Percentiles rank a stretch among this genome's conserved stretches.
Evolutionary conservation across 192 early-diverging fungal genomes (phyloP).

Genomic region (Umbelopsis sp.): DNA sequence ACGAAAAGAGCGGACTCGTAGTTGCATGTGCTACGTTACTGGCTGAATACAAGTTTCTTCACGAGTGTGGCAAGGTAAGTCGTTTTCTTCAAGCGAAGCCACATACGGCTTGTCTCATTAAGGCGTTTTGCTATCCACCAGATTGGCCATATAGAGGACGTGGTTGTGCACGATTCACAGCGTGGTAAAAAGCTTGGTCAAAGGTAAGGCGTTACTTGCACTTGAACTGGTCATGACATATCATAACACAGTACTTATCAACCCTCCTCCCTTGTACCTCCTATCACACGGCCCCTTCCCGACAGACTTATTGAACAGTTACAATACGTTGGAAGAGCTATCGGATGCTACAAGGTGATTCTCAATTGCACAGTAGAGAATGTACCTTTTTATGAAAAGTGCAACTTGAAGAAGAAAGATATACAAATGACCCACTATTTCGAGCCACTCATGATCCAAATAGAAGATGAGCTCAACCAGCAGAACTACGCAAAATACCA

Average conservation of each 20-base stretch:
- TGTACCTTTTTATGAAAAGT: slow-evolving; percentile 91
- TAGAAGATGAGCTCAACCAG: slow-evolving; percentile 2
- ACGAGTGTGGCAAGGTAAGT: slow-evolving; percentile 73
- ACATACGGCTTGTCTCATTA: neutral
- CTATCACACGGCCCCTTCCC: neutral
- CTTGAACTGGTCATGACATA: neutral
- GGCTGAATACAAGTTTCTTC: slow-evolving; percentile 90
- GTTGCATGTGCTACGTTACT: slow-evolving; percentile 87
- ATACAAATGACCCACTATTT: slow-evolving; percentile 71
- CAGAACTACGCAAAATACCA: slow-evolving; percentile 12
- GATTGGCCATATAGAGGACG: slow-evolving; percentile 92
- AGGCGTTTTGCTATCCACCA: slow-evolving; percentile 16
- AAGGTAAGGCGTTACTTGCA: slow-evolving; percentile 27
- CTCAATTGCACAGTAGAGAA: slow-evolving; percentile 75
- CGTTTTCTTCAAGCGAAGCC: neutral
- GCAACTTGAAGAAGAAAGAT: slow-evolving; percentile 78
- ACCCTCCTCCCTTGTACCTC: neutral
- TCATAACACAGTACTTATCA: too few species aligned
- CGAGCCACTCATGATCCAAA: slow-evolving; percentile 10
- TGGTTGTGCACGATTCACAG: slow-evolving; percentile 75
- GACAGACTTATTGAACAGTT: slow-evolving; percentile 83
- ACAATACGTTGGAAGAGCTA: slow-evolving; percentile 65
- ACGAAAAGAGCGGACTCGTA: slow-evolving; percentile 54
- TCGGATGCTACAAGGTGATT: slow-evolving; percentile 93
- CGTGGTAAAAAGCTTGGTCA: slow-evolving; percentile 71